phyloP scores from a whole-genome alignment of 768 basidiomycete genomes.

The Aureoboletus auriporus region DNA sequence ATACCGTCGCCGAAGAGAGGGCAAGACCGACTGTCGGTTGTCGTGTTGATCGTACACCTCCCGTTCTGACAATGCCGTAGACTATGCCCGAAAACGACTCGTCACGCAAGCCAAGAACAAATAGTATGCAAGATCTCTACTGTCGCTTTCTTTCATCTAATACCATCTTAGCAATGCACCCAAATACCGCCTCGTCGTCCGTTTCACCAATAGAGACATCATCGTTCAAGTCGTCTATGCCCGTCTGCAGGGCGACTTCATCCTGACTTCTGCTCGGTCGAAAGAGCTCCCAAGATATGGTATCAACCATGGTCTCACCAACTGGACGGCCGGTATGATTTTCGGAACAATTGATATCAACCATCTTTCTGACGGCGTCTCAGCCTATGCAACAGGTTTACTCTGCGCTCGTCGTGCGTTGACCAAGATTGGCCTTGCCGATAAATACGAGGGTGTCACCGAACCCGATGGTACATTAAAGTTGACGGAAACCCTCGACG shows the following conservation, averaged over 20 bases:
- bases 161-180: conserved; percentile 70
- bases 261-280: conserved; percentile 84
- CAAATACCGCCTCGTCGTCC: conserved; percentile 97
- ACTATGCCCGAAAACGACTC: conserved; percentile 97
- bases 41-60: neutral
- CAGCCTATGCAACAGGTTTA: conserved; percentile 96
- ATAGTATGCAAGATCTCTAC: conserved; percentile 53
- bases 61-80: conserved; percentile 35
- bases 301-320: conserved; percentile 96
- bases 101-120: conserved; percentile 99
- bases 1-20: conserved; percentile 95
- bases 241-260: conserved; percentile 94
- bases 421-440: conserved; percentile 91
- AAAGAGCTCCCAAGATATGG: conserved; percentile 93
- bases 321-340: conserved; percentile 88
- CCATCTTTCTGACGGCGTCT: conserved; percentile 1
- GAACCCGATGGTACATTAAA: conserved; percentile 87
- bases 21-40: conserved; percentile 94
- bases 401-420: conserved; percentile 93
- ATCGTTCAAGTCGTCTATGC: conserved; percentile 96
- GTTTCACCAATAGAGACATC: conserved; percentile 97
- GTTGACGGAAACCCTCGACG: conserved; percentile 82
- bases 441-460: conserved; percentile 93
- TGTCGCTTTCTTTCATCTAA: conserved; percentile 6
- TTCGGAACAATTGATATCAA: neutral